Evolutionary conservation across 352 stramenopile genomes (phyloP), one percentile per base, ranked within the genome.

Genomic region (Phytophthora sojae): DNA sequence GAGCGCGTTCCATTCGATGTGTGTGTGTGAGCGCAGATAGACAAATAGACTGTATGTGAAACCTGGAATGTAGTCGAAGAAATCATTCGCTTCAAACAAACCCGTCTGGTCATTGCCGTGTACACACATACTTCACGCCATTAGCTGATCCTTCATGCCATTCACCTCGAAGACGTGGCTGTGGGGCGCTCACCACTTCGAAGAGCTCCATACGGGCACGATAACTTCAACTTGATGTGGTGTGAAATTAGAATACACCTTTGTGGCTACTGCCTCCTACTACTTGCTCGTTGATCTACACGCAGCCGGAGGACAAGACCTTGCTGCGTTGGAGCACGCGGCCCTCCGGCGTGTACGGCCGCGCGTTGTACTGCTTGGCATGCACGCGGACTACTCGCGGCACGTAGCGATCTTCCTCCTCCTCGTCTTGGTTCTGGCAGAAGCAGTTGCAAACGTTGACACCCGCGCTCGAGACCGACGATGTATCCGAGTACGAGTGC

Each of bases 321-420:
- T 91, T 92, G 69, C 61, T 91, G 21, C 73, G 82, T 26, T 70
- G 63, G 17, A 89, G 64, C 47, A 86, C 70, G 15, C 72, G 74
- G 23, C 71, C 75, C 25, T 77, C 77, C 14, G 85, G 64, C 3
- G 79, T 86, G 64, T 85, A 93, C 21, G 83, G 85, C 12, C 79
- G 76, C 14, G 49, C 51, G 35, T 90, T 82, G 60, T 79, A 75
- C 68, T 93, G 85, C 69, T 91, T 93, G n/a, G 79, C 73, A 39
- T 93, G 85, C 29, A 89, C 77, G 15, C 73, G 72, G 19, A 82
- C 68, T 14, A 93, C 68, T 6, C 85, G 81, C 3, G 85, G 85
- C 9, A 55, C 56, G 21, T 67, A 64, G 7, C 60, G 56, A 3
- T 78, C 69, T 32, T 76, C 71, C 2, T 70, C 73, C 0, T 66